These are phyloP conservation scores for Fusarium sp. DNA, from an alignment of 2,329 filamentous ascomycete genomes.

Conservation along the genomic window DNA sequence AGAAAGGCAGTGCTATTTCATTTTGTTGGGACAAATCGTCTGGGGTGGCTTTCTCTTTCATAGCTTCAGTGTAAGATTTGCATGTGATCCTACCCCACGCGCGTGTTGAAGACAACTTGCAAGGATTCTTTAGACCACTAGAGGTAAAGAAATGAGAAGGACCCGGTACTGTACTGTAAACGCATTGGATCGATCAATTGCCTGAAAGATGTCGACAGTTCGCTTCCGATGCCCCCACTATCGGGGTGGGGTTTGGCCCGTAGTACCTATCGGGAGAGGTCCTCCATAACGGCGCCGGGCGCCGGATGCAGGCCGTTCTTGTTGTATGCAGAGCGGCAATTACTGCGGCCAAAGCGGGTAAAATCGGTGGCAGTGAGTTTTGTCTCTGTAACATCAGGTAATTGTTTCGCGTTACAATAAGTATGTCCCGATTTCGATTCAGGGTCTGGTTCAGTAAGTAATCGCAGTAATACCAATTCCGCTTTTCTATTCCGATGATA, in stretches of 20 bases:
- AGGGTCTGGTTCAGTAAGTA: no score
- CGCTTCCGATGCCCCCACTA: slow-evolving; percentile 41
- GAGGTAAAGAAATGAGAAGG: slow-evolving; percentile 24
- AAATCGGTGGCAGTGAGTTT: slow-evolving; percentile 26
- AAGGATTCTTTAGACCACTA: slow-evolving; percentile 5
- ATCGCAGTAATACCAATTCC: background rate
- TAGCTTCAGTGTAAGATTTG: slow-evolving; percentile 11
- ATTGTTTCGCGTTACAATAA: background rate
- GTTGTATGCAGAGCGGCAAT: slow-evolving; percentile 23
- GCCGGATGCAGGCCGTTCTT: slow-evolving; percentile 37
- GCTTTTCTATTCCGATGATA: background rate
- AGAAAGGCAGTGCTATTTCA: background rate
- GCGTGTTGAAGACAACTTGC: slow-evolving; percentile 5
- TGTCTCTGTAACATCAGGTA: background rate
- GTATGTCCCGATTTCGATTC: background rate
- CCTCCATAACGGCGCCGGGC: slow-evolving; percentile 40
- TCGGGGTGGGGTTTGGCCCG: slow-evolving; percentile 38
- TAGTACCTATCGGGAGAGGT: slow-evolving; percentile 45
- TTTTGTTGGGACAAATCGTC: slow-evolving; percentile 19
- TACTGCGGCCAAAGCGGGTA: slow-evolving; percentile 28
- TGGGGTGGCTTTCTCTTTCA: slow-evolving; percentile 6
- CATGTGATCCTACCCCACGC: slow-evolving; percentile 41
- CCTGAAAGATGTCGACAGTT: slow-evolving; percentile 12
- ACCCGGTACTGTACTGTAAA: background rate
- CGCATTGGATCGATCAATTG: slow-evolving; percentile 3